Conservation (phyloP, 768 basidiomycete genomes). For the Russula compacta region DNA sequence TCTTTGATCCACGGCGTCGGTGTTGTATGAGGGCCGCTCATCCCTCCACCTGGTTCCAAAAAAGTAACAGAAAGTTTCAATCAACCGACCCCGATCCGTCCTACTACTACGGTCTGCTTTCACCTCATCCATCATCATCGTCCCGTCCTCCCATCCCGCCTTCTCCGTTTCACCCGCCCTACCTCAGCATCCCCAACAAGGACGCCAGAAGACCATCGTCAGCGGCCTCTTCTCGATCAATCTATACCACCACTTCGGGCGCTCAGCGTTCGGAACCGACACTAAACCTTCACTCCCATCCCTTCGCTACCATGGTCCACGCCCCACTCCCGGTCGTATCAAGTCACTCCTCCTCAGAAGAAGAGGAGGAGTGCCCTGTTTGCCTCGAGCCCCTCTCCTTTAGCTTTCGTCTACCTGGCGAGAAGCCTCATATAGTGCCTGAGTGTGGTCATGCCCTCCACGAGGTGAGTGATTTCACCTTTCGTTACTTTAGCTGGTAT, state of each 20-base stretch:
- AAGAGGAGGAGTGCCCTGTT: conserved; percentile 91
- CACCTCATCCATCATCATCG: neutral
- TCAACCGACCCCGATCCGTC: too few relatives aligned
- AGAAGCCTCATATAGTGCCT: conserved; percentile 95
- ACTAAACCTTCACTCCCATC: conserved; percentile 31
- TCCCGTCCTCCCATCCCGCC: neutral
- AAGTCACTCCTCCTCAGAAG: conserved; percentile 49
- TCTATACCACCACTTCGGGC: conserved; percentile 22
- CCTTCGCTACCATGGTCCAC: conserved; percentile 51
- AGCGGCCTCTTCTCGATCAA: neutral
- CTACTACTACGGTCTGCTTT: neutral
- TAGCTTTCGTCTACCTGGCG: conserved; percentile 86
- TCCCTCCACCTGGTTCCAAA: conserved; percentile 20
- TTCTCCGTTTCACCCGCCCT: neutral
- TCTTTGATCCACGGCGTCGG: neutral
- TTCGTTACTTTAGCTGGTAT: neutral
- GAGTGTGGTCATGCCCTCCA: conserved; percentile 98
- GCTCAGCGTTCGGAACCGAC: conserved; percentile 30
- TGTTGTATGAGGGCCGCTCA: conserved; percentile 18
- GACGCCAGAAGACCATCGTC: conserved; percentile 2
- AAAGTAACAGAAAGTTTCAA: conserved; percentile 11
- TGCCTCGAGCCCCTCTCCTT: conserved; percentile 93
- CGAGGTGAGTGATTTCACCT: conserved; percentile 43
- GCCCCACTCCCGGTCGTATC: conserved; percentile 70
- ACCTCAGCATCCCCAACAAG: neutral